Evolutionary conservation across 352 stramenopile genomes (phyloP).

Genomic region (Phytophthora chlamydospora): DNA sequence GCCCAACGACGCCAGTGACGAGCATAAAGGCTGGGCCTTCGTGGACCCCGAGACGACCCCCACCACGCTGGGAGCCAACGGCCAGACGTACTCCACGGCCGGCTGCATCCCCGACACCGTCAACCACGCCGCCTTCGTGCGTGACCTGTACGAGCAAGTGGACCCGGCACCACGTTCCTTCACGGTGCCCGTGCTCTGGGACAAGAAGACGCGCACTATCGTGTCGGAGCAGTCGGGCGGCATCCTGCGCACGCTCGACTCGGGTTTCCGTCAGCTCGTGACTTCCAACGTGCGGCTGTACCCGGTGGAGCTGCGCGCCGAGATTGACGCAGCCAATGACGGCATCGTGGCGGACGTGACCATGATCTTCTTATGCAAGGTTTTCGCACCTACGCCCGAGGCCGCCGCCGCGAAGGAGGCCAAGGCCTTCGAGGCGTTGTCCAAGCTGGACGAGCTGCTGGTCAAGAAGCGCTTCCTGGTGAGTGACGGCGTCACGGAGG

Average conservation of each 20-base stretch:
- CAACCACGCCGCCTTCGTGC: conserved; percentile 33
- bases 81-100: conserved; percentile 24
- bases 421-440: conserved; percentile 35
- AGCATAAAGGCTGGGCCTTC: conserved; percentile 44
- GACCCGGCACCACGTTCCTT: conserved; percentile 23
- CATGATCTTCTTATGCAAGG: conserved; percentile 57
- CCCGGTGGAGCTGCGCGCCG: conserved; percentile 39
- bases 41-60: conserved; percentile 9
- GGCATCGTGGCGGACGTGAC: conserved; percentile 66
- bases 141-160: conserved; percentile 49
- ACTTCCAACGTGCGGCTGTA: conserved; percentile 47
- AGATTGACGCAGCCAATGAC: conserved; percentile 72
- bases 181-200: conserved; percentile 75
- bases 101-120: conserved; percentile 31
- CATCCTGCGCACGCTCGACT: conserved; percentile 75
- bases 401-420: conserved; percentile 46
- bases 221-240: conserved; percentile 40
- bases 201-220: conserved; percentile 65
- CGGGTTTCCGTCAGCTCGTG: conserved; percentile 45
- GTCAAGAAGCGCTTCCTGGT: conserved; percentile 30
- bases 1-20: conserved; percentile 37
- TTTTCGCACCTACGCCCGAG: conserved; percentile 66
- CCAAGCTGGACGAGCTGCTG: conserved; percentile 39
- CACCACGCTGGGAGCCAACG: conserved; percentile 14
- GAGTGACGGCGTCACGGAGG: conserved; percentile 43